Evolutionary conservation across 805 yeast species (phyloP), one percentile per base, ranked within the genome.

Genomic region (Debaryomyces hansenii): DNA sequence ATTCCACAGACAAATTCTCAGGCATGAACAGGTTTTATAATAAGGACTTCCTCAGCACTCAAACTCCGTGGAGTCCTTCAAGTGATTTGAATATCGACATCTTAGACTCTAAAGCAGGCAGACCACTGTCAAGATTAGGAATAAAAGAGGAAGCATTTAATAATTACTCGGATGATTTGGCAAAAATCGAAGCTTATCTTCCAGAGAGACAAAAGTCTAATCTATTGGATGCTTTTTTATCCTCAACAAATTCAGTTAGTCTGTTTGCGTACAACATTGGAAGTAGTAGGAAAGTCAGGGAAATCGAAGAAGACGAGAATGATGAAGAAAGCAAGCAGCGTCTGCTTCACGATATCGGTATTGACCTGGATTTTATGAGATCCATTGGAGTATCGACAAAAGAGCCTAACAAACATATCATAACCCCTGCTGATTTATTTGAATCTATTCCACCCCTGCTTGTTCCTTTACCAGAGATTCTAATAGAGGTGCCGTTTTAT

Each of bases 401-500:
- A 7, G 14, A 11, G 5, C n/a, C 34, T 6, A 29, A 14, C n/a
- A 18, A 27, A 11, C 11, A 15, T n/a, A 28, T 39, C 11, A 4
- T 28, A 27, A 34, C 53, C 5, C 53, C 56, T 4, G 54, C 52
- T 9, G 51, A 50, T 12, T 28, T 49, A 7, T 49, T 50, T 42
- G 40, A 43, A n/a, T 55, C 56, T 20, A 61, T 62, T 18, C 74
- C 77, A 1, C 69, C 68, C 0, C 64, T 54, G 55, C 47, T 71
- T 1, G 46, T 55, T n/a, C 82, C 83, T 1, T 58, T 84, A 4
- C 91, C 94, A 0, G 87, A 82, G 46, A 57, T 83, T 5, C 64
- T 86, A 11, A 59, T 77, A 14, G 74, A 78, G 44, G 84, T 82
- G 11, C 85, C 88, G 0, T 74, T 71, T 50, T 84, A 83, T 59